A percentile compares a stretch with the other conserved stretches of the same genome.
These are phyloP conservation scores for Aspergillus persii DNA, from an alignment of 2,329 filamentous ascomycete genomes.

Conservation along the genomic window DNA sequence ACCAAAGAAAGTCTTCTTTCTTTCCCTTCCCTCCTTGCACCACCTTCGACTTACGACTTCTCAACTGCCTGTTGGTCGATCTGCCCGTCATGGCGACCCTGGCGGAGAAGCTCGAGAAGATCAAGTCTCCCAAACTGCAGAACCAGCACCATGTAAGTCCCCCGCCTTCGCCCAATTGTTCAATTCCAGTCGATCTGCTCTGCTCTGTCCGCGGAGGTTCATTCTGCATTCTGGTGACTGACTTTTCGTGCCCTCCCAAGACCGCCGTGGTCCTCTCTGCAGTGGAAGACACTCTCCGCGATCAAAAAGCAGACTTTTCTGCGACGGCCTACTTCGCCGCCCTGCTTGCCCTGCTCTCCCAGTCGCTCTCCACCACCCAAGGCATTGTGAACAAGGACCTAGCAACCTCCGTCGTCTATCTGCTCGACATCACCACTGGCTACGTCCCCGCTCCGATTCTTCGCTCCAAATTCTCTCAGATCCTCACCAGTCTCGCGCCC, in stretches of 20 bases:
- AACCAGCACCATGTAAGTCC: slow-evolving; percentile 81
- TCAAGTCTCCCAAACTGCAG: slow-evolving; percentile 92
- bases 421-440: slow-evolving; percentile 87
- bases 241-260: slow-evolving; percentile 11
- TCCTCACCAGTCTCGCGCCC: slow-evolving; percentile 81
- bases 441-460: slow-evolving; percentile 82
- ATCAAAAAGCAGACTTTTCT: slow-evolving; percentile 78
- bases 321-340: slow-evolving; percentile 94
- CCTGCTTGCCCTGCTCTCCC: slow-evolving; percentile 80
- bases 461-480: slow-evolving; percentile 91
- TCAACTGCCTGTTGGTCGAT: slow-evolving; percentile 25
- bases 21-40: slow-evolving; percentile 11
- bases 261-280: slow-evolving; percentile 77
- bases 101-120: slow-evolving; percentile 93
- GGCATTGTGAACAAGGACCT: slow-evolving; percentile 77
- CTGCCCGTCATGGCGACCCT: slow-evolving; percentile 57
- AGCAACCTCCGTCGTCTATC: slow-evolving; percentile 83
- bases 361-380: slow-evolving; percentile 63
- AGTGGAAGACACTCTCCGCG: slow-evolving; percentile 87
- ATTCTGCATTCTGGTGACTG: not conserved
- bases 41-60: slow-evolving; percentile 23
- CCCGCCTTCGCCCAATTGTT: slow-evolving; percentile 8
- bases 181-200: not conserved
- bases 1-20: slow-evolving; percentile 25
- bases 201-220: not conserved